Evolutionary conservation across 306 rosid species (phyloP), one percentile per base, ranked within the genome.

Genomic region (Quercus mongolica): DNA sequence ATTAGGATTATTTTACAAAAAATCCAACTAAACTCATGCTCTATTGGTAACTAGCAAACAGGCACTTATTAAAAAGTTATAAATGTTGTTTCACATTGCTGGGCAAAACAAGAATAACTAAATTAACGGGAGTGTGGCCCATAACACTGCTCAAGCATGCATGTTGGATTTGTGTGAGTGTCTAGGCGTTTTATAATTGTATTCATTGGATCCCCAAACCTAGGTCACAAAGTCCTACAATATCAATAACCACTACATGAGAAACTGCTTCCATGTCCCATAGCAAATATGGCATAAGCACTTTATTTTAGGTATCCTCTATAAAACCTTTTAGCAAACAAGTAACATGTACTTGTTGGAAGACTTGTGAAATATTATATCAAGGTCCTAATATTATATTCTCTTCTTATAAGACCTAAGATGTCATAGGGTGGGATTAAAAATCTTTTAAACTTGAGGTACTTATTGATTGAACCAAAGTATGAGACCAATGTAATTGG

Each of bases 1-100:
- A n/a, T 17, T 26, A 57, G 35, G 78, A 68, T 74, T 71, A 74
- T 54, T 62, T 72, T 56, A 74, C 38, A 71, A 49, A 67, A 55
- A 51, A 61, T 51, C 74, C 28, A 28, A 12, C 49, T 5, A 14
- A 65, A 14, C 35, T 65, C 56, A 23, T 58, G 52, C 33, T 38
- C 35, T 33, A 59, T 2, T 51, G 31, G 31, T 46, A 44, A 57
- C 74, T 56, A 68, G 41, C 13, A 68, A 51, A 20, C 5, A 15
- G 70, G 15, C 69, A 25, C 13, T 64, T 28, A 64, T 33, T 33
- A 33, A 33, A 33, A 70, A 62, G 7, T 17, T 28, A 28, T 2
- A 20, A 17, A 30, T 30, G 21, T 44, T 30, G 41, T 31, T 65
- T 30, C 33, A 65, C 55, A 63, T 28, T 28, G 31, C 55, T 20